Evolutionary conservation across 2,329 filamentous ascomycete species (phyloP).

Genomic region (Arthrocladium fulminans): DNA sequence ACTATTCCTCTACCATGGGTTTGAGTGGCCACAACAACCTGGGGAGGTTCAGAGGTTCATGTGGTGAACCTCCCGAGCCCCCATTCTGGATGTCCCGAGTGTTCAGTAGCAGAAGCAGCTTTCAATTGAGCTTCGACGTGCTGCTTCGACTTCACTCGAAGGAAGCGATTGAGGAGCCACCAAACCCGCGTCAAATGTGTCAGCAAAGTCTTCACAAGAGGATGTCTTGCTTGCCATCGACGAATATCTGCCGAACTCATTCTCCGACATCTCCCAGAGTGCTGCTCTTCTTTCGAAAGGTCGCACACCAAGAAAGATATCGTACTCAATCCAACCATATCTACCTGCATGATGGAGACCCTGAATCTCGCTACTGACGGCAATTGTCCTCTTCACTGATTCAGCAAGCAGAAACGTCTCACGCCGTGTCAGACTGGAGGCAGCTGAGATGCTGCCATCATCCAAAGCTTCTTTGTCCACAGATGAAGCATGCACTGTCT

Average conservation of each 20-base stretch:
- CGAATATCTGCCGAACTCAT: neutral
- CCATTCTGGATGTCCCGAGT: neutral
- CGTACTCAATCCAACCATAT: slow-evolving; percentile 1
- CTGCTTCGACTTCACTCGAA: neutral
- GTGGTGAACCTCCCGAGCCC: slow-evolving; percentile 35
- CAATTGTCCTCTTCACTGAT: neutral
- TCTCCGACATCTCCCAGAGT: neutral
- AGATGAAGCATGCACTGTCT: neutral
- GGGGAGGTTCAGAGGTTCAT: slow-evolving; percentile 52
- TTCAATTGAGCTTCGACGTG: neutral
- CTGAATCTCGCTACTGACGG: neutral
- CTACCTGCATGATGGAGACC: neutral
- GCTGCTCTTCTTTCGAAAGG: neutral
- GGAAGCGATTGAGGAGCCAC: neutral
- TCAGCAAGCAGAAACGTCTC: neutral
- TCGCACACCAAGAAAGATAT: neutral
- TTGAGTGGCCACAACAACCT: slow-evolving; percentile 51
- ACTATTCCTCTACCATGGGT: slow-evolving; percentile 48
- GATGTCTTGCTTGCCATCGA: neutral
- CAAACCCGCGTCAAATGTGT: neutral
- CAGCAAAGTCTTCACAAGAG: neutral
- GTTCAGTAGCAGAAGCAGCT: neutral
- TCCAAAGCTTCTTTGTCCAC: neutral
- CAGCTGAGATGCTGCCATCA: neutral
- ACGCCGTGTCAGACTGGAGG: neutral